A percentile compares a stretch with the other conserved stretches of the same genome.
Conservation (phyloP, 2,329 filamentous ascomycete species). For the Tolypocladium endophyticum region DNA sequence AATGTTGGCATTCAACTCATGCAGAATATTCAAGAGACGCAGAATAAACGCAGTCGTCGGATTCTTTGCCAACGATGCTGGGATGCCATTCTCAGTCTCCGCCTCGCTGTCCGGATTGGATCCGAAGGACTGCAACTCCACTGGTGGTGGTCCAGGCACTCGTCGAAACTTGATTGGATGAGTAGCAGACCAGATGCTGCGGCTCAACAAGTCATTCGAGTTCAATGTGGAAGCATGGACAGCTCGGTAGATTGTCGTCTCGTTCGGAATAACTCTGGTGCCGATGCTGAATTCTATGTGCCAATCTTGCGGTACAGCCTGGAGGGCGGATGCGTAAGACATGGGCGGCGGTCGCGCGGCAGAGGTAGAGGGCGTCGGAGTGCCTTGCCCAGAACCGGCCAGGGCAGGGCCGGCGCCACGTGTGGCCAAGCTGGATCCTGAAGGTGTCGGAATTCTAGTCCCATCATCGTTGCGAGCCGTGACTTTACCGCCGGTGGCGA, state of each 20-base stretch:
- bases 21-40: constrained; percentile 76
- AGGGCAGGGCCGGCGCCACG: constrained; percentile 28
- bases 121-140: constrained; percentile 56
- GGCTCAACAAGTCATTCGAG: constrained; percentile 53
- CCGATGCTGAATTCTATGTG: constrained; percentile 93
- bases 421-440: constrained; percentile 37
- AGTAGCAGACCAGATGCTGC: constrained; percentile 81
- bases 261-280: constrained; percentile 71
- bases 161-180: constrained; percentile 89
- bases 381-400: constrained; percentile 25
- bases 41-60: constrained; percentile 81
- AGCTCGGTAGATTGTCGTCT: constrained; percentile 92
- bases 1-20: constrained; percentile 85
- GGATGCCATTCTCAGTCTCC: constrained; percentile 51
- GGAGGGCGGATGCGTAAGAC: constrained; percentile 77
- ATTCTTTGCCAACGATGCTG: constrained; percentile 71
- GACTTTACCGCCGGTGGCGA: constrained; percentile 76
- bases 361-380: constrained; percentile 40
- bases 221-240: constrained; percentile 55
- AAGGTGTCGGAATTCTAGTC: constrained; percentile 73
- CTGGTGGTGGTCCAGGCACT: constrained; percentile 70
- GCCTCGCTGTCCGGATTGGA: constrained; percentile 34
- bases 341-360: constrained; percentile 48
- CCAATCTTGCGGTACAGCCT: constrained; percentile 81
- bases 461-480: constrained; percentile 89